Evolutionary conservation across 139 green algal genomes (phyloP).

Genomic region (Closterium sp.): DNA sequence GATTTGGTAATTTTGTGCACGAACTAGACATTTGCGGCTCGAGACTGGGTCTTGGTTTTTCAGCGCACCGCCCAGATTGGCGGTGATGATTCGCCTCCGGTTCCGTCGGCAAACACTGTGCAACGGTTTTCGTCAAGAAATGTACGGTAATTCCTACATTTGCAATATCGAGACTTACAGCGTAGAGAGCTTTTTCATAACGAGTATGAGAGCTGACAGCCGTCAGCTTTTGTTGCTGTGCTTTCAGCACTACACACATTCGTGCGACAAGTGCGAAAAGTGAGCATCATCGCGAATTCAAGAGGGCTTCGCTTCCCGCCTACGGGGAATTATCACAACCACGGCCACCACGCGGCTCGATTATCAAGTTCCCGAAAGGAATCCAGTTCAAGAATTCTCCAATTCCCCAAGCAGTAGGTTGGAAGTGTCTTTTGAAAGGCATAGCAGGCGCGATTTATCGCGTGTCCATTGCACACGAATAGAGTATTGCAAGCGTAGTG

Average conservation of each 20-base stretch:
- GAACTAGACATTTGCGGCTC: not conserved
- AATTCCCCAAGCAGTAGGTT: no score
- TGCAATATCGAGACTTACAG: not conserved
- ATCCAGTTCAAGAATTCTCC: no score
- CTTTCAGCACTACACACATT: not conserved
- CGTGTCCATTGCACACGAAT: no score
- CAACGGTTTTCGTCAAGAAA: not conserved
- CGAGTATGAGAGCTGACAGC: not conserved
- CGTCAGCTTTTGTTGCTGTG: not conserved
- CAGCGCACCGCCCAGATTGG: not conserved
- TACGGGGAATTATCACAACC: not conserved
- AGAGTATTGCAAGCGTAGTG: no score
- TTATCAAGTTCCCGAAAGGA: not conserved
- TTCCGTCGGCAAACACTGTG: not conserved
- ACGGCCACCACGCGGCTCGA: not conserved
- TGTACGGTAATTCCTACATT: not conserved
- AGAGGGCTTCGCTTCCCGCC: not conserved
- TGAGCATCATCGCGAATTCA: not conserved
- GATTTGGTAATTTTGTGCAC: not conserved
- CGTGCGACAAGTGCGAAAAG: not conserved
- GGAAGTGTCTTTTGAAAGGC: no score
- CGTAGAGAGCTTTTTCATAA: not conserved
- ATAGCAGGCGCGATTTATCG: no score
- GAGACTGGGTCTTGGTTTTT: not conserved
- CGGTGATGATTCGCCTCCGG: not conserved